Evolutionary conservation across 2,329 filamentous ascomycete species (phyloP).

Genomic region (Xylariaceae sp.): DNA sequence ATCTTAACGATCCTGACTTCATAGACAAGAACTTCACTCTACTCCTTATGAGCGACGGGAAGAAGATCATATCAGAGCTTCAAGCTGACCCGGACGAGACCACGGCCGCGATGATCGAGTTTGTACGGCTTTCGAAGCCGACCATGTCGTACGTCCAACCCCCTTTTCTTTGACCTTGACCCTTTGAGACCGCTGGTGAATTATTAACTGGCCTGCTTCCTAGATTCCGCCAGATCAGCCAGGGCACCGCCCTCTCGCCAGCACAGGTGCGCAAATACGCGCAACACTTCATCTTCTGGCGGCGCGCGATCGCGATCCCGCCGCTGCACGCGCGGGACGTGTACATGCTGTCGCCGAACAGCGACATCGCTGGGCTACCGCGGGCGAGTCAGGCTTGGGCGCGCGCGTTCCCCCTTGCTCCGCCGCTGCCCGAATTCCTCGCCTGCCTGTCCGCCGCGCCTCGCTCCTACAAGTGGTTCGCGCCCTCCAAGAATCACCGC

Average conservation of each 20-base stretch:
- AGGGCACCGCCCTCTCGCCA: conserved; percentile 72
- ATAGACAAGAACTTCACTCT: conserved; percentile 87
- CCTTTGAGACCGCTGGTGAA: background rate
- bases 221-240: conserved; percentile 69
- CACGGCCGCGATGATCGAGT: conserved; percentile 77
- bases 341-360: conserved; percentile 91
- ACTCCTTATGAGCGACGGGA: conserved; percentile 81
- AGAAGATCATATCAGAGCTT: conserved; percentile 72
- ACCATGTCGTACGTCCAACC: conserved; percentile 58
- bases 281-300: conserved; percentile 94
- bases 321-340: conserved; percentile 87
- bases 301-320: conserved; percentile 86
- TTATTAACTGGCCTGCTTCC: background rate
- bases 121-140: conserved; percentile 73
- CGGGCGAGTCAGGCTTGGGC: conserved; percentile 73
- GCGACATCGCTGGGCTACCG: conserved; percentile 72
- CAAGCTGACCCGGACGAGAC: conserved; percentile 76
- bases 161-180: background rate
- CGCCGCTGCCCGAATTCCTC: conserved; percentile 84
- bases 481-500: conserved; percentile 85
- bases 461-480: conserved; percentile 79
- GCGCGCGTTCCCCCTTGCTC: conserved; percentile 78
- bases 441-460: conserved; percentile 78
- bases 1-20: conserved; percentile 65
- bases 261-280: conserved; percentile 84